Evolutionary conservation across 495 filamentous ascomycete genomes (phyloP).

Genomic region (Aspergillus egyptiacus): DNA sequence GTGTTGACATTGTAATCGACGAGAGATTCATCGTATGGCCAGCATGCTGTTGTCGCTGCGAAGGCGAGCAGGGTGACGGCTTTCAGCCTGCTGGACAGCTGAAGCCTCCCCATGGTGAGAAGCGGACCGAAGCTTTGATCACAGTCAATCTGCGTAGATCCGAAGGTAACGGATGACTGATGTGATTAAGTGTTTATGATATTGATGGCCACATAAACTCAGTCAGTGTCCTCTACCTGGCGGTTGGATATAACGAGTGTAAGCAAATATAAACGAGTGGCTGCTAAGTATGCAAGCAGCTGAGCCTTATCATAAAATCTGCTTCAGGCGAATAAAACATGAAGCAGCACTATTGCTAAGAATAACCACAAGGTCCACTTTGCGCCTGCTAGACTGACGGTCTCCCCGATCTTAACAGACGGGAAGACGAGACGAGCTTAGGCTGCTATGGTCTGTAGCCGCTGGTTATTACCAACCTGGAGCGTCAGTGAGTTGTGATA

Average conservation of each 20-base stretch:
- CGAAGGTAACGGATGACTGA: too few relatives aligned
- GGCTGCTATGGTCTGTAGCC: neutral
- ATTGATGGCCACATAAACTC: too few relatives aligned
- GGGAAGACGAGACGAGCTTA: neutral
- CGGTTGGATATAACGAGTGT: too few relatives aligned
- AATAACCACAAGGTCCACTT: neutral
- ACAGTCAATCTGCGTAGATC: too few relatives aligned
- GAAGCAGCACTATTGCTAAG: neutral
- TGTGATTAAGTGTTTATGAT: too few relatives aligned
- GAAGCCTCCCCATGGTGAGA: neutral
- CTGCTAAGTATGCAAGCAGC: neutral
- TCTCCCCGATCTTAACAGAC: neutral
- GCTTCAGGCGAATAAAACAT: neutral
- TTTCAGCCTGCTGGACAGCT: neutral
- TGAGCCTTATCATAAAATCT: neutral
- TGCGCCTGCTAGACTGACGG: neutral
- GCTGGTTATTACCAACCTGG: neutral
- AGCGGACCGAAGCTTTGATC: too few relatives aligned
- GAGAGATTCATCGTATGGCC: slow-evolving; percentile 49
- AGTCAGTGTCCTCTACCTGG: too few relatives aligned
- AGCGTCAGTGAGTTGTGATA: neutral
- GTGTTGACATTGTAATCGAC: slow-evolving; percentile 55
- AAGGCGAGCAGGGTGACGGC: slow-evolving; percentile 8
- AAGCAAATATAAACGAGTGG: too few relatives aligned
- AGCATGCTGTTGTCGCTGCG: slow-evolving; percentile 24